Percentiles rank a stretch among this genome's conserved stretches.
phyloP scores from a whole-genome alignment of 2,329 filamentous ascomycete species.

The Fusarium praegraminearum region DNA sequence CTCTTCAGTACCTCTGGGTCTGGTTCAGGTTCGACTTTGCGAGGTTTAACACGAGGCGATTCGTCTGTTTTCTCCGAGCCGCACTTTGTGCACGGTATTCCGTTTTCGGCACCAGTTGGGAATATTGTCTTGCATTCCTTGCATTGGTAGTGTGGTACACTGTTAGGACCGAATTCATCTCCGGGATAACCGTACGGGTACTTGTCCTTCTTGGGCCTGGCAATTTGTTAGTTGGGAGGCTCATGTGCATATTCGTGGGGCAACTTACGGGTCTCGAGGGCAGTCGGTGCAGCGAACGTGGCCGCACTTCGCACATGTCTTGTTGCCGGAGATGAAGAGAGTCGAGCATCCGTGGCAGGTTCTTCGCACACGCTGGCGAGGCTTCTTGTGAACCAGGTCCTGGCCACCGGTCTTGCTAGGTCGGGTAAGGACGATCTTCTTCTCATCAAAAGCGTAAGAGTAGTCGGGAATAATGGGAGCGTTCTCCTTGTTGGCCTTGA shows the following conservation, averaged over 20 bases:
- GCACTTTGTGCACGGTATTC: constrained; percentile 70
- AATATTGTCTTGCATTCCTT: constrained; percentile 72
- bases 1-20: constrained; percentile 70
- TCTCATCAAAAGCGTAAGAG: constrained; percentile 57
- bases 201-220: constrained; percentile 73
- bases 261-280: constrained; percentile 80
- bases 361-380: constrained; percentile 78
- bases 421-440: constrained; percentile 68
- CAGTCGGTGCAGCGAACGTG: constrained; percentile 85
- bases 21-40: constrained; percentile 70
- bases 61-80: constrained; percentile 69
- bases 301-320: constrained; percentile 74
- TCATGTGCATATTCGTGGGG: constrained; percentile 9
- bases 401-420: constrained; percentile 75
- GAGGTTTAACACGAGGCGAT: constrained; percentile 69
- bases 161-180: constrained; percentile 67
- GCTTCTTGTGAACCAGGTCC: constrained; percentile 78
- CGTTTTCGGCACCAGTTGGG: constrained; percentile 62
- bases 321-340: constrained; percentile 69
- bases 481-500: constrained; percentile 69
- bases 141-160: constrained; percentile 69
- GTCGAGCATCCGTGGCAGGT: constrained; percentile 80
- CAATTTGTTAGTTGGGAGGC: constrained; percentile 24
- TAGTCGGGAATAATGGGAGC: constrained; percentile 65
- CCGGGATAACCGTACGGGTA: constrained; percentile 78